Evolutionary conservation across 2,329 filamentous ascomycete genomes (phyloP).

Genomic region (Alternaria metachromatica): DNA sequence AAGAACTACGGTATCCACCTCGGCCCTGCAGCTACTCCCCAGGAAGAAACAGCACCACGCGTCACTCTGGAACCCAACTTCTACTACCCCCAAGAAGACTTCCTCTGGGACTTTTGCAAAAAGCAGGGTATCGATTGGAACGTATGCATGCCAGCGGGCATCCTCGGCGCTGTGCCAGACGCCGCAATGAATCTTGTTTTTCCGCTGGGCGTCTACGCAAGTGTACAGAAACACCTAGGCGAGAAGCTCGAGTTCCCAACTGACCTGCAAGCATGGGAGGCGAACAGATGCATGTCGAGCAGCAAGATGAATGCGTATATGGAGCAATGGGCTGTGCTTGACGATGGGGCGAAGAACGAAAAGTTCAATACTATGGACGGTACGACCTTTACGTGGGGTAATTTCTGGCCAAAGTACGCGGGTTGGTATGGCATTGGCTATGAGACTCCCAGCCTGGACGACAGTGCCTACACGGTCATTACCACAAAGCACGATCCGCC

Average conservation of each 20-base stretch:
- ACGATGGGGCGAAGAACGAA: constrained; percentile 51
- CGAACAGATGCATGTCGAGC: constrained; percentile 50
- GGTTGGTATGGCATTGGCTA: constrained; percentile 54
- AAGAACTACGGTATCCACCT: constrained; percentile 62
- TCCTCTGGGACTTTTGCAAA: constrained; percentile 53
- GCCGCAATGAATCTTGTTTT: constrained; percentile 59
- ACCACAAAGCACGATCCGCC: constrained; percentile 37
- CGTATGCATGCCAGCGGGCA: constrained; percentile 56
- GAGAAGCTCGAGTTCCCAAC: constrained; percentile 54
- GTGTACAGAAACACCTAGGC: constrained; percentile 53
- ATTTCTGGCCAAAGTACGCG: constrained; percentile 57
- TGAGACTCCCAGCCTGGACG: constrained; percentile 34
- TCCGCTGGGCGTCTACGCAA: constrained; percentile 59
- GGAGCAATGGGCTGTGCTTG: constrained; percentile 60
- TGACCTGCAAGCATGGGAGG: constrained; percentile 55
- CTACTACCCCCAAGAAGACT: constrained; percentile 63
- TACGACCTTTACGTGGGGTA: constrained; percentile 55
- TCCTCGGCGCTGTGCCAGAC: constrained; percentile 58
- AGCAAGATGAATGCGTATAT: constrained; percentile 59
- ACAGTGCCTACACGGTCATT: constrained; percentile 14
- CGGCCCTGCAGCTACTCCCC: constrained; percentile 53
- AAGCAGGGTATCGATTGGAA: constrained; percentile 52
- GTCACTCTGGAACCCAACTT: constrained; percentile 59
- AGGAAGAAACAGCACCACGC: constrained; percentile 55
- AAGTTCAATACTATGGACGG: constrained; percentile 60